A percentile compares a stretch with the other conserved stretches of the same genome.
These are phyloP conservation scores for Cutaneotrichosporon daszewskae DNA, from an alignment of 1,284 basidiomycete species.

Conservation along the genomic window DNA sequence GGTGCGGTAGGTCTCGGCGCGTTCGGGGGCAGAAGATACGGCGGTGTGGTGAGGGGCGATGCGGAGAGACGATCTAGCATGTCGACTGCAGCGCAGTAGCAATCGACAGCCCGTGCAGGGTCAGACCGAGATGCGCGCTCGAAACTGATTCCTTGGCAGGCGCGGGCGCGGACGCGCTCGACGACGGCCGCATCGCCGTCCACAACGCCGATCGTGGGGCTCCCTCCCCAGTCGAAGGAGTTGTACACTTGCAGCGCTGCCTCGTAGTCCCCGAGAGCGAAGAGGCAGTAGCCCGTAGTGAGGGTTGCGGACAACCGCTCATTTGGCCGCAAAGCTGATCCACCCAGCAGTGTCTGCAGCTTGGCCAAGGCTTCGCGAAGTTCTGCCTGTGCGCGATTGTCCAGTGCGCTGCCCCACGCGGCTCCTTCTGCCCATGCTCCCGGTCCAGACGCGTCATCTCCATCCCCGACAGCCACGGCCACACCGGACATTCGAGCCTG, in stretches of 20 bases:
- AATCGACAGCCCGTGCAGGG: constrained; percentile 23
- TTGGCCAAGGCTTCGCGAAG: constrained; percentile 22
- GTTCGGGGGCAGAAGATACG: constrained; percentile 22
- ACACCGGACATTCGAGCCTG: too few species aligned
- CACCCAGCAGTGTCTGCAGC: constrained; percentile 10
- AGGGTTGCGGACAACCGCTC: constrained; percentile 49
- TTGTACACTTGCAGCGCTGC: constrained; percentile 60
- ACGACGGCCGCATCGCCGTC: constrained; percentile 44
- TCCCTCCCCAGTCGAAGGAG: constrained; percentile 54
- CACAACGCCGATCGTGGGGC: constrained; percentile 27
- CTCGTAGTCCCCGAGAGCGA: constrained; percentile 61
- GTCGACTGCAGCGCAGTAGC: constrained; percentile 28
- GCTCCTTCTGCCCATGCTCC: constrained; percentile 1
- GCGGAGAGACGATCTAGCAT: constrained; percentile 15
- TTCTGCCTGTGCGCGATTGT: constrained; percentile 15
- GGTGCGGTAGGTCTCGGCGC: constrained; percentile 7
- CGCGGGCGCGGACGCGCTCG: constrained; percentile 47
- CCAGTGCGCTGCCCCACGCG: constrained; percentile 20
- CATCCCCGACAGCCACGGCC: too few species aligned
- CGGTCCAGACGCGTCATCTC: constrained; percentile 1
- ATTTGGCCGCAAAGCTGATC: background rate
- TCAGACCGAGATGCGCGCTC: constrained; percentile 25
- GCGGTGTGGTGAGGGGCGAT: constrained; percentile 21
- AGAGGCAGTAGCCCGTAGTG: constrained; percentile 67
- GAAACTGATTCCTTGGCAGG: constrained; percentile 41